Evolutionary conservation across 495 filamentous ascomycete species (phyloP).

Genomic region (Penicillium subrubescens): DNA sequence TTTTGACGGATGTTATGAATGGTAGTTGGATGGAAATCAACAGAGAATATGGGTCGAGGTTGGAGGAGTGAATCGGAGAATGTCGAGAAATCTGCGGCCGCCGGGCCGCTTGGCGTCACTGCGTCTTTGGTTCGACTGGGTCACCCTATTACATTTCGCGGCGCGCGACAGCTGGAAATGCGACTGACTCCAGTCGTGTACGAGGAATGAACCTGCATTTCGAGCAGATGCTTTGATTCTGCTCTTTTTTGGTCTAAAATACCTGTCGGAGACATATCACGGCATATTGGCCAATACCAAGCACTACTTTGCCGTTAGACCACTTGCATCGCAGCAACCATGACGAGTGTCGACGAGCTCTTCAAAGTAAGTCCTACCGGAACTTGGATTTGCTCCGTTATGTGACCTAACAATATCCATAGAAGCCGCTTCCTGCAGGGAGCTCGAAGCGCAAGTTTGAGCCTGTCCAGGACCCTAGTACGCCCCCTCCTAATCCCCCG

Average conservation of each 20-base stretch:
- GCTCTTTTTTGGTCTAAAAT: background rate
- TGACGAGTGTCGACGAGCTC: conserved; percentile 79
- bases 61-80: conserved; percentile 21
- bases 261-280: background rate
- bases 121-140: conserved; percentile 38
- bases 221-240: background rate
- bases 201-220: background rate
- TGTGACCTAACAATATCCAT: conserved; percentile 17
- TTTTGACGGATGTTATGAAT: conserved; percentile 22
- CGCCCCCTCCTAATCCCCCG: conserved; percentile 25
- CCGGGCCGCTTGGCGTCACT: conserved; percentile 38
- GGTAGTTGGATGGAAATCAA: conserved; percentile 2
- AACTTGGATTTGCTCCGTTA: background rate
- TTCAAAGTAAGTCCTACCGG: conserved; percentile 65
- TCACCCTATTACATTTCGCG: conserved; percentile 40
- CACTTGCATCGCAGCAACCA: conserved; percentile 41
- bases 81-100: conserved; percentile 48
- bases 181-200: background rate
- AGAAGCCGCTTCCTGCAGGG: conserved; percentile 48
- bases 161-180: conserved; percentile 24
- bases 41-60: conserved; percentile 8
- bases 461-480: conserved; percentile 69
- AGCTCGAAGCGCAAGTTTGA: conserved; percentile 78
- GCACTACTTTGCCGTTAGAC: background rate
- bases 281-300: background rate